These are phyloP conservation scores for Bruguiera parviflora DNA, from an alignment of 345 rosid genomes.

Conservation along the genomic window DNA sequence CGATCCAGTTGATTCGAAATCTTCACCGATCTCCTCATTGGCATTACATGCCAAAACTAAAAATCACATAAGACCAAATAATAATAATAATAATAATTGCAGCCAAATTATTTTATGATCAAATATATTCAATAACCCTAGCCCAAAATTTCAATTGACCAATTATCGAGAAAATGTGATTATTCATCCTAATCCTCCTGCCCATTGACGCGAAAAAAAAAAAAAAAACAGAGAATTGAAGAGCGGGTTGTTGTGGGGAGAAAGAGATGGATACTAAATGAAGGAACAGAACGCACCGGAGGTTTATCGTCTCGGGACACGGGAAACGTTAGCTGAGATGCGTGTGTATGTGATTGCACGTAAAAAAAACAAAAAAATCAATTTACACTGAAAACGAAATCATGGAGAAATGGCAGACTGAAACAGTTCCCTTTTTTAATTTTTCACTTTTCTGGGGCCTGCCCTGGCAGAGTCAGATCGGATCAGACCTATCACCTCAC, in stretches of 20 bases:
- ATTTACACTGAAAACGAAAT: constrained; percentile 55
- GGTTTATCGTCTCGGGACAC: constrained; percentile 33
- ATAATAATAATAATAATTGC: background rate
- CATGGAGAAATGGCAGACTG: constrained; percentile 27
- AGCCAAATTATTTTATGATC: background rate
- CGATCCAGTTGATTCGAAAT: constrained; percentile 13
- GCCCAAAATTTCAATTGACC: background rate
- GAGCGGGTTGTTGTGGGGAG: background rate
- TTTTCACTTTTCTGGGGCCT: background rate
- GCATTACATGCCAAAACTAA: constrained; percentile 27
- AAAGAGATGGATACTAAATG: background rate
- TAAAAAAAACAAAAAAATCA: background rate
- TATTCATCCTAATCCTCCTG: too few relatives aligned
- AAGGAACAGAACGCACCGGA: constrained; percentile 5
- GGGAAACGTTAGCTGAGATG: constrained; percentile 8
- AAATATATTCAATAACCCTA: background rate
- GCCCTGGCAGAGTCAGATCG: constrained; percentile 3
- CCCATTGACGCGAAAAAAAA: background rate
- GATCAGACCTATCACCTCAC: constrained; percentile 17
- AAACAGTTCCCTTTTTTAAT: background rate
- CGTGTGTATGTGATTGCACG: background rate
- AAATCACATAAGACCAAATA: constrained; percentile 20
- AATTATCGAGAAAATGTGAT: background rate
- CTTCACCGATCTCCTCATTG: constrained; percentile 7
- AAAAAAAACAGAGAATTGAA: background rate